These are phyloP conservation scores for Fraxinus nigra DNA, from an alignment of 305 asterid species.

Conservation along the genomic window DNA sequence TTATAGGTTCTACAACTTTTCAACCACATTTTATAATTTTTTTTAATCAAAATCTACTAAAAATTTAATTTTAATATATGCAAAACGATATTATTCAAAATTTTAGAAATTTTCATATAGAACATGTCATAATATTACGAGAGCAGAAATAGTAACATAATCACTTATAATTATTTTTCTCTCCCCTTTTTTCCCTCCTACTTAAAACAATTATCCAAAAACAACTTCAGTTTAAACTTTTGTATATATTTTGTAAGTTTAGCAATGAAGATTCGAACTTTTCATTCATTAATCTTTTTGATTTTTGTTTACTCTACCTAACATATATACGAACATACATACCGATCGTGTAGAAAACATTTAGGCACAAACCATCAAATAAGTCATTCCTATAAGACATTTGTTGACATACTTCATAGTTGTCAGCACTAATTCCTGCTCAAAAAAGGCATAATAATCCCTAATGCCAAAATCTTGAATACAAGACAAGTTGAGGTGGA, in stretches of 20 bases:
- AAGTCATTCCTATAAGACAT: not conserved
- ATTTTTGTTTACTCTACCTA: not conserved
- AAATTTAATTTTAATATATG: too few relatives aligned
- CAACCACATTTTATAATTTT: too few relatives aligned
- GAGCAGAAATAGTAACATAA: not conserved
- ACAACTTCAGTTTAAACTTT: not conserved
- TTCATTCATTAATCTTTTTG: not conserved
- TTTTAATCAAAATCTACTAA: too few relatives aligned
- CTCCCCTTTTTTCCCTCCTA: not conserved
- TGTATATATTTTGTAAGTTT: not conserved
- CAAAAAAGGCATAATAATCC: not conserved
- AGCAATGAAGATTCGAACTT: not conserved
- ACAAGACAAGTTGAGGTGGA: conserved; percentile 25
- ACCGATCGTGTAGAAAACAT: not conserved
- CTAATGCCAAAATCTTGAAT: not conserved
- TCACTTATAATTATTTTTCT: not conserved
- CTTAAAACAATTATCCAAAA: not conserved
- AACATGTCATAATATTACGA: not conserved
- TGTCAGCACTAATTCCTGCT: not conserved
- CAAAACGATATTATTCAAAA: not conserved
- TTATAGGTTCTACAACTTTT: too few relatives aligned
- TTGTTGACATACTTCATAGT: not conserved
- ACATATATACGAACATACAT: not conserved
- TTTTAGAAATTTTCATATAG: not conserved
- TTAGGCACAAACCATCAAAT: not conserved